Base-by-base conservation (phyloP, 2,329 filamentous ascomycete species). In the Neurospora sp. region DNA sequence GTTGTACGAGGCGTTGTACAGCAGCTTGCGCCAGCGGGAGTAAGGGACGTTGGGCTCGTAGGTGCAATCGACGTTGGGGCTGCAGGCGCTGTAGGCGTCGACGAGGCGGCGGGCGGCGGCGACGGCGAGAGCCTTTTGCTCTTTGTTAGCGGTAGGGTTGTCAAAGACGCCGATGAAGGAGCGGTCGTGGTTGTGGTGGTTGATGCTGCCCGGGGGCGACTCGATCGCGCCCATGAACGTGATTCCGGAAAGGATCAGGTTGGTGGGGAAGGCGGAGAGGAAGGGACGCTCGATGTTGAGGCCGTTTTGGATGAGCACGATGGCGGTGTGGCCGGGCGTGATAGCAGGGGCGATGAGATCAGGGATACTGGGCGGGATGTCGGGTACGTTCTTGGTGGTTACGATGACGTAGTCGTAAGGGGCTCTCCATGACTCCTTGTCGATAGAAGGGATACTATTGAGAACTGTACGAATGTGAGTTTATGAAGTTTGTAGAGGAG, bases 241-340 rank as follows among this genome's bases (percentile, higher is more conserved):
- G 9, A 89, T 81, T 4, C 85, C 85, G 3, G 83, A 85, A 1
- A 90, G 79, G 7, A 88, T 74, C 0, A 82, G 76, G 71, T 86
- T 89, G 3, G 75, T 70, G 0, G 87, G 86, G 74, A 88, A 88
- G 0, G 78, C 76, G 0, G 75, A 70, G 19, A 85, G 75, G 23
- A 89, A 75, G 0, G 86, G 85, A 58, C 81, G 82, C 72, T 90
- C 86, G 72, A 90, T 89, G 73, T 89, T 87, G n/a, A 90, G 78
- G 0, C 88, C 88, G 74, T 90, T 90, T 72, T 90, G 88, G 5
- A 87, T 78, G 7, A 90, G 81, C 0, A 89, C 80, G 66, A 90
- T 84, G 38, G 81, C 81, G 0, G 87, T 88, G 33, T 82, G 78
- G 1, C 80, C 80, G 0, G 82, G 80, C 0, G 83, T 85, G 0